Evolutionary conservation across 2,329 filamentous ascomycete genomes (phyloP), one percentile per base, ranked within the genome.

Genomic region (Microcyclospora tardicrescens): DNA sequence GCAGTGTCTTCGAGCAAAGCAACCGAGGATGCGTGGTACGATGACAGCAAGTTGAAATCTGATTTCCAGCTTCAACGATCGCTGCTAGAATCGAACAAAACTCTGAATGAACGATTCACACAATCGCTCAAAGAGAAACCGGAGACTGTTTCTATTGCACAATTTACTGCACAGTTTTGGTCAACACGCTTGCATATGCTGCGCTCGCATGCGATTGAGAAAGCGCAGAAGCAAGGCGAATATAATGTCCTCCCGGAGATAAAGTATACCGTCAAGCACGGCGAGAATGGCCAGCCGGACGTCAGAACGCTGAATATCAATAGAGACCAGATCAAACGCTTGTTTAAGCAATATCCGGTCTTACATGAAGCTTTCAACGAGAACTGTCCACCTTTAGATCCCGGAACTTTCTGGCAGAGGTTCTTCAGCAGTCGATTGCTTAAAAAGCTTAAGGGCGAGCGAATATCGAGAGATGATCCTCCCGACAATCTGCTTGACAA

Each of bases 131-230:
- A 75, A 37, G 82, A 83, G 8, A 94, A 94, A 55, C 86, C 89
- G 0, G 81, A 89, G 6, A 79, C 81, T 2, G 80, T 96, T 44
- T 80, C 81, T 0, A 77, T 81, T 19, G 74, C 75, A 2, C 80
- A 86, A 33, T 94, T 96, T 60, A 86, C 89, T 49, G 70, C 77
- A 1, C 89, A 95, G 58, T 98, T 98, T 64, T 98, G 91, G 91
- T 84, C 85, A 1, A 84, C 85, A 2, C 74, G 93, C 34, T 74
- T 87, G 34, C 85, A 85, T 57, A 67, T 95, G 27, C 71, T 98
- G 24, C 81, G 91, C 10, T 82, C 89, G 0, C 84, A 95, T 63
- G 87, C 86, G 2, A 91, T 94, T 34, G 86, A 96, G 61, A 78
- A 75, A 39, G 78, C 76, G 42, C 93, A 98, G 64, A 81, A 79